A percentile compares a stretch with the other conserved stretches of the same genome.
These are phyloP conservation scores for Friedmanniomyces simplex DNA, from an alignment of 495 filamentous ascomycete genomes.

Conservation along the genomic window DNA sequence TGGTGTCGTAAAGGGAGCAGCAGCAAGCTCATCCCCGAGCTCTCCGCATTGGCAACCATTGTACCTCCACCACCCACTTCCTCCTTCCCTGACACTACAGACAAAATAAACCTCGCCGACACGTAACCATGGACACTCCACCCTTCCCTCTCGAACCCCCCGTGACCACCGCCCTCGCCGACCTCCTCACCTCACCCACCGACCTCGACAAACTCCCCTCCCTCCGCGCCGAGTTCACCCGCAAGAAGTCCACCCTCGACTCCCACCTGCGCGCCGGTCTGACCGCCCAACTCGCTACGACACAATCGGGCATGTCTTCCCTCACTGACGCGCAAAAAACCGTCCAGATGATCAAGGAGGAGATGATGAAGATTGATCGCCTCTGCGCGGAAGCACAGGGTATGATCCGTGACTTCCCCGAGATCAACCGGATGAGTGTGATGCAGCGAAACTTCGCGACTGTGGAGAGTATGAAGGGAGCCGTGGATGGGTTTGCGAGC, in stretches of 20 bases:
- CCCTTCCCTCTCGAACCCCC: slow-evolving; percentile 41
- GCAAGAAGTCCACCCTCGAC: slow-evolving; percentile 89
- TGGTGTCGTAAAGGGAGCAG: too few species aligned
- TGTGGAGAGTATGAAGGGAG: slow-evolving; percentile 81
- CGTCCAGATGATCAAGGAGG: slow-evolving; percentile 82
- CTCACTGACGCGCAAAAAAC: slow-evolving; percentile 80
- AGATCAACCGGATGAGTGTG: slow-evolving; percentile 87
- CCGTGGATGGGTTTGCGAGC: slow-evolving; percentile 74
- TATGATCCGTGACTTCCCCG: slow-evolving; percentile 93
- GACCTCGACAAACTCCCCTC: slow-evolving; percentile 91
- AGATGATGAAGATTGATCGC: slow-evolving; percentile 97
- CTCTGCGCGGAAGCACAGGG: slow-evolving; percentile 90
- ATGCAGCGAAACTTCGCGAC: slow-evolving; percentile 90
- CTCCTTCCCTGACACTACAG: too few species aligned
- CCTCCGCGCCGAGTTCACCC: slow-evolving; percentile 83
- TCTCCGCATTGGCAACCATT: too few species aligned
- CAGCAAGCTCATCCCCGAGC: too few species aligned
- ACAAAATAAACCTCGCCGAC: too few species aligned
- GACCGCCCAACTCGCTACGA: slow-evolving; percentile 81
- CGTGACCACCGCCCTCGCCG: slow-evolving; percentile 48
- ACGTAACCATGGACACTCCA: slow-evolving; percentile 36
- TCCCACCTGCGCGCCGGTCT: slow-evolving; percentile 77
- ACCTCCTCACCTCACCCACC: slow-evolving; percentile 60
- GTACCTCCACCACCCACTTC: too few species aligned
- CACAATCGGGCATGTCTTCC: slow-evolving; percentile 77